Evolutionary conservation across 2,329 filamentous ascomycete genomes (phyloP).

Genomic region (Mollisia scopiformis): DNA sequence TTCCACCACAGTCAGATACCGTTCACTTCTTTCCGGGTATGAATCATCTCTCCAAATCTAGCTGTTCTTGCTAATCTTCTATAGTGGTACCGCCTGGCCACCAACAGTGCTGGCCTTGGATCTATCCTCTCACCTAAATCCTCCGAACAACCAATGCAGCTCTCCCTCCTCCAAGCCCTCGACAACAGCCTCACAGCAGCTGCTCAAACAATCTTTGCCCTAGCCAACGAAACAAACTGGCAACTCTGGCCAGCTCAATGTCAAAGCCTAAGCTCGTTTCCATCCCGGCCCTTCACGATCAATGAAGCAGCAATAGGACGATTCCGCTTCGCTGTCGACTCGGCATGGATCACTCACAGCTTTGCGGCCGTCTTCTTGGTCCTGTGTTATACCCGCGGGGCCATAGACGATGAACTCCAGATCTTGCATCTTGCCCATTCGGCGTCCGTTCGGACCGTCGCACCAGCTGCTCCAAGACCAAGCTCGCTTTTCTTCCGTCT

Average conservation of each 20-base stretch:
- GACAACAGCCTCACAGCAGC: neutral
- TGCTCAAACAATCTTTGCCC: neutral
- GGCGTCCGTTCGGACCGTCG: neutral
- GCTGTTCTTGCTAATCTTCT: too few species aligned
- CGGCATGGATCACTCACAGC: neutral
- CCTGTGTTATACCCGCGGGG: neutral
- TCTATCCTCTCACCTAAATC: slow-evolving; percentile 9
- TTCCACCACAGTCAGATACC: slow-evolving; percentile 27
- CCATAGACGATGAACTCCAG: neutral
- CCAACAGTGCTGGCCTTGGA: slow-evolving; percentile 13
- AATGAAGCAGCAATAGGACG: neutral
- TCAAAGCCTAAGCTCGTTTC: neutral
- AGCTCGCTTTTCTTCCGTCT: neutral
- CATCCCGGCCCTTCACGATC: neutral
- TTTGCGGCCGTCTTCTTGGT: neutral
- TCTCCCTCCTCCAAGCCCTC: neutral
- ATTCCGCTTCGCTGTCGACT: neutral
- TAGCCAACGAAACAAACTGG: neutral
- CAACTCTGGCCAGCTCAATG: neutral
- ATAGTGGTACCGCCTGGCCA: slow-evolving; percentile 19
- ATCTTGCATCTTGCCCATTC: neutral
- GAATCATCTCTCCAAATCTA: too few species aligned
- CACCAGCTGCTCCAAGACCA: neutral
- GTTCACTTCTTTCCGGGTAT: slow-evolving; percentile 24
- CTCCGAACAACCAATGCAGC: neutral